Percentiles rank a stretch among this genome's conserved stretches.
These are phyloP conservation scores for Hypoxylon sp. DNA, from an alignment of 2,329 filamentous ascomycete species.

Conservation along the genomic window DNA sequence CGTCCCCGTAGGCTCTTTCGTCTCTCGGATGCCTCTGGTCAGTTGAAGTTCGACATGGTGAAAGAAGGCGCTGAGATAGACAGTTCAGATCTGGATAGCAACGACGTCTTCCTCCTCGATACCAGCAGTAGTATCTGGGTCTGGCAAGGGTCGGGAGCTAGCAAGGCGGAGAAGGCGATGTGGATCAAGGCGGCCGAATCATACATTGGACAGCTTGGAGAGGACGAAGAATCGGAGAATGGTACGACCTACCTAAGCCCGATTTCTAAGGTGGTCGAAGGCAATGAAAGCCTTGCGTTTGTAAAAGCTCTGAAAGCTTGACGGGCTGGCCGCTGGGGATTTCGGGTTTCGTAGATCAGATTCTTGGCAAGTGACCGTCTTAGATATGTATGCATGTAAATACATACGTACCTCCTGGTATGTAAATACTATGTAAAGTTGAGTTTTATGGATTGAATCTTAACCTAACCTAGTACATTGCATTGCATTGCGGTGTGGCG, in stretches of 20 bases:
- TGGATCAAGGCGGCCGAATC: slow-evolving; percentile 71
- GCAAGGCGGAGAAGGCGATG: slow-evolving; percentile 66
- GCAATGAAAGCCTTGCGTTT: slow-evolving; percentile 66
- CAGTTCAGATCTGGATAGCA: slow-evolving; percentile 64
- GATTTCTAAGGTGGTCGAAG: slow-evolving; percentile 68
- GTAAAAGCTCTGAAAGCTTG: slow-evolving; percentile 57
- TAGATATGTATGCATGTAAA: neutral
- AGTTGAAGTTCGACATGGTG: slow-evolving; percentile 67
- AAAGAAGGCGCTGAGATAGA: slow-evolving; percentile 64
- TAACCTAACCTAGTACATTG: too few species aligned
- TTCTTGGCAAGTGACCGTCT: neutral
- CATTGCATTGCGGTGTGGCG: too few species aligned
- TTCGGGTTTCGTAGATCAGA: neutral
- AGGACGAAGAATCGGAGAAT: slow-evolving; percentile 48
- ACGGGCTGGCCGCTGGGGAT: neutral
- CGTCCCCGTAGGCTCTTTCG: slow-evolving; percentile 65
- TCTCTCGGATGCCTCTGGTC: slow-evolving; percentile 71
- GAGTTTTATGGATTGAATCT: neutral
- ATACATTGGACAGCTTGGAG: slow-evolving; percentile 61
- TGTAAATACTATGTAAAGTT: neutral
- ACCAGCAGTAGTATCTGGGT: slow-evolving; percentile 71
- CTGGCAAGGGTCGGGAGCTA: slow-evolving; percentile 72
- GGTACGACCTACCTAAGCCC: slow-evolving; percentile 59
- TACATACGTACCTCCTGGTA: neutral
- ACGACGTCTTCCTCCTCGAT: slow-evolving; percentile 73